Percentiles rank a stretch among this genome's conserved stretches.
Evolutionary conservation across 192 early-diverging fungal species (phyloP).

Genomic region (Backusella circina): DNA sequence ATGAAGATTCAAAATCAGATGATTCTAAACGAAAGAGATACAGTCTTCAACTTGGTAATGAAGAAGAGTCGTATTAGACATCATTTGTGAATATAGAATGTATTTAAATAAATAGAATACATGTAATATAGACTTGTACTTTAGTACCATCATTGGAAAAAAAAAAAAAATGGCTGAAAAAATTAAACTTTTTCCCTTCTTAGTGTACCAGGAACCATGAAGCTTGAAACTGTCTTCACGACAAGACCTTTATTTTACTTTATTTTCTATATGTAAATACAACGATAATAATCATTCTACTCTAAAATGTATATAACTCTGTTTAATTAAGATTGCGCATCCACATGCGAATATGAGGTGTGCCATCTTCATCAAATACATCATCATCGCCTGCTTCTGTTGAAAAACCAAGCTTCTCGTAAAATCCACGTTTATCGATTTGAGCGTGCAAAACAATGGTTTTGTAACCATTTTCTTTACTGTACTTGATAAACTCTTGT

Average conservation of each 20-base stretch:
- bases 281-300: background rate
- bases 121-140: too few relatives aligned
- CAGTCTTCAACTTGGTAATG: constrained; percentile 1
- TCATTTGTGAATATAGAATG: background rate
- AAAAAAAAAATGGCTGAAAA: too few relatives aligned
- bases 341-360: constrained; percentile 31
- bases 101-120: background rate
- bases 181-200: too few relatives aligned
- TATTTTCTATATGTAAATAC: background rate
- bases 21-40: background rate
- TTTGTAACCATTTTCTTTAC: background rate
- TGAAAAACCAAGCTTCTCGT: constrained; percentile 21
- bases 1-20: background rate
- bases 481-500: constrained; percentile 8
- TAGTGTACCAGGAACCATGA: too few relatives aligned
- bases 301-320: background rate
- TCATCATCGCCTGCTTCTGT: constrained; percentile 25
- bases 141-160: too few relatives aligned
- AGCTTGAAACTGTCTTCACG: too few relatives aligned
- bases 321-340: background rate
- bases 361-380: constrained; percentile 28
- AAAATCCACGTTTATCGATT: constrained; percentile 25
- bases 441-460: constrained; percentile 22
- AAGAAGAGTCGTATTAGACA: background rate
- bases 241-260: background rate